Percentiles rank a stretch among this genome's conserved stretches.
Conservation (phyloP, 2,329 filamentous ascomycete genomes). For the Chaetomium sp. region DNA sequence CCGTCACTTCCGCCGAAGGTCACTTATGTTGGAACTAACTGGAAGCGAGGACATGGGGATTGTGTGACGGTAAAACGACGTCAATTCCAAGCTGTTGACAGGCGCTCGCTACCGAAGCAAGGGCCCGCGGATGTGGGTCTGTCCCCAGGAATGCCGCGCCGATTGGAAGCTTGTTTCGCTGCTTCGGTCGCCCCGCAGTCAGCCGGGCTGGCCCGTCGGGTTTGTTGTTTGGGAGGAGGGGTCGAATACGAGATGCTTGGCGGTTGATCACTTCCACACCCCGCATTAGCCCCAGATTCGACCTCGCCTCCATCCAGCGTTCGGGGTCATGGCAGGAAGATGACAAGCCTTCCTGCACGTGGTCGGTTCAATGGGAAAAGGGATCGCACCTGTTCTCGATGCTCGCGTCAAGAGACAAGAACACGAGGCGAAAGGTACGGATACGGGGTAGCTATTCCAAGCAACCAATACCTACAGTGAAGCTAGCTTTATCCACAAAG, state of each 20-base stretch:
- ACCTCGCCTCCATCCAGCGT: not conserved
- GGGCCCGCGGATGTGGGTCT: not conserved
- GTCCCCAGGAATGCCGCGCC: not conserved
- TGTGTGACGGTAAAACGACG: not conserved
- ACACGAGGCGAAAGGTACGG: not conserved
- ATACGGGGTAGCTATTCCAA: not conserved
- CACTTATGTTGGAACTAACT: not conserved
- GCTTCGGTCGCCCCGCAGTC: constrained; percentile 8
- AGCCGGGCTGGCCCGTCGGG: constrained; percentile 19
- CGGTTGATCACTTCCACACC: constrained; percentile 16
- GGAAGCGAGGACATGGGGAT: not conserved
- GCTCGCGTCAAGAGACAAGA: not conserved
- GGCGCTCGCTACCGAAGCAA: not conserved
- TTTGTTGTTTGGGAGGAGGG: not conserved
- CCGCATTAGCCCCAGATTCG: not conserved
- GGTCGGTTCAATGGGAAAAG: not conserved
- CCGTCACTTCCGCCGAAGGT: not conserved
- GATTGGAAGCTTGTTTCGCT: constrained; percentile 11
- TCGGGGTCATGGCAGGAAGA: no score
- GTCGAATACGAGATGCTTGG: constrained; percentile 20
- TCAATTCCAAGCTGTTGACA: not conserved
- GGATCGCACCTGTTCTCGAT: not conserved
- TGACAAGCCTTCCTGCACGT: not conserved
- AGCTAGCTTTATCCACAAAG: not conserved
- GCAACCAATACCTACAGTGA: not conserved